Base-by-base conservation (phyloP, 176 grass and related monocot species). In the Chrysopogon serrulatus region DNA sequence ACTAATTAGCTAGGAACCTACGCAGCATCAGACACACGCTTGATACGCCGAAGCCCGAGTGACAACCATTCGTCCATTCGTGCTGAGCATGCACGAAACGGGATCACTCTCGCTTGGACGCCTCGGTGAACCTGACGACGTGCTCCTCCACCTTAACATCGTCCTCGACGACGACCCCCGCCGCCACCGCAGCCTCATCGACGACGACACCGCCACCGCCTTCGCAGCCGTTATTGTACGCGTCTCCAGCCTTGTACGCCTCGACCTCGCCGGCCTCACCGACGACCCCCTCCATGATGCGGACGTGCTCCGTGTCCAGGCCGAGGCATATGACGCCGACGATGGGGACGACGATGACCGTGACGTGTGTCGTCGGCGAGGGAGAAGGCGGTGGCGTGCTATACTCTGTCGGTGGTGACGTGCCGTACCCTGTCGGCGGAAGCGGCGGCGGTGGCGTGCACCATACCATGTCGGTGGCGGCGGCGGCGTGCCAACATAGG, bases 281-380 rank as follows among this genome's bases (percentile, higher is more conserved):
- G 34, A 68, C 62, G 62, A 77, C 62, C 16, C 72, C 73, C 24
- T 84, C 72, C 18, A 76, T 73, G 82, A 84, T 77, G 82, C 82
- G 61, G 16, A 68, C 62, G 62, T 84, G 82, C 82, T 77, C 82
- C n/a, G 82, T 84, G 4, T 77, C 61, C 44, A 54, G 45, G 1
- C 71, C 82, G 1, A 84, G 61, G 61, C 72, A 76, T 37, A 84
- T 23, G 43, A 66, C 43, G 60, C 82, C 82, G 9, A 76, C 71
- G 61, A 84, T 56, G 24, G 82, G 82, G 61, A 84, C 82, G 17
- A 76, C 34, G 72, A 84, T 41, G 43, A 84, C 23, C 10, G 43
- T 84, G 61, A 84, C 72, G 44, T 84, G 70, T 42, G 57, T 76
- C n/a, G 44, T 23, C 24, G 60, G 41, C 43, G 82, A 10, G 13